Evolutionary conservation across 169 alveolate species (phyloP).

Genomic region (Theileria sp.): DNA sequence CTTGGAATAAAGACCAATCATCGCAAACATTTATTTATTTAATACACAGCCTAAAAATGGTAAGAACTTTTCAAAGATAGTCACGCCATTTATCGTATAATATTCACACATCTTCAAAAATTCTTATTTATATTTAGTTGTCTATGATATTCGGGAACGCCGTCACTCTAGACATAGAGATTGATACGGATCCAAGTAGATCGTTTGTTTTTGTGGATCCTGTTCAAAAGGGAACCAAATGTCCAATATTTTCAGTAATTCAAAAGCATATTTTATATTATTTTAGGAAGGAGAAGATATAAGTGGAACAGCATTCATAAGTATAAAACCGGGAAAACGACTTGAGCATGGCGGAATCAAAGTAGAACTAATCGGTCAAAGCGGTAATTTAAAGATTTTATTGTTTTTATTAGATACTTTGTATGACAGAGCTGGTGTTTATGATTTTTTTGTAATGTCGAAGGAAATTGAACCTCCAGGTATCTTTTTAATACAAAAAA

Average conservation of each 20-base stretch:
- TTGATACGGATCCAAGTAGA: constrained; percentile 70
- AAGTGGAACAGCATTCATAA: constrained; percentile 87
- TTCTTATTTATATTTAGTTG: constrained; percentile 52
- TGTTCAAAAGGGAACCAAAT: constrained; percentile 78
- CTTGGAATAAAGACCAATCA: constrained; percentile 1
- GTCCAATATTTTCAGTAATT: constrained; percentile 79
- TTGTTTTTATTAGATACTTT: constrained; percentile 77
- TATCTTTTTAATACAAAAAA: constrained; percentile 34
- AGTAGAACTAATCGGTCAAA: constrained; percentile 95
- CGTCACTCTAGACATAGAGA: constrained; percentile 71
- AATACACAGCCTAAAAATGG: not conserved
- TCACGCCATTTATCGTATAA: not conserved
- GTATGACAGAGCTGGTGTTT: constrained; percentile 86
- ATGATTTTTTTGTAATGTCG: constrained; percentile 93
- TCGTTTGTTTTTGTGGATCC: constrained; percentile 69
- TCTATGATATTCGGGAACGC: constrained; percentile 77
- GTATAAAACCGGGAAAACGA: constrained; percentile 89
- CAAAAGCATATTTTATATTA: not conserved
- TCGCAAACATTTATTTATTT: not conserved
- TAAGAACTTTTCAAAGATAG: not conserved
- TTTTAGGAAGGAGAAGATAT: constrained; percentile 86
- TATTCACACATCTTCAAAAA: constrained; percentile 8
- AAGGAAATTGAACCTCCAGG: constrained; percentile 98
- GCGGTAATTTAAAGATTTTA: constrained; percentile 76
- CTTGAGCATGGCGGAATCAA: constrained; percentile 97